Evolutionary conservation across 148 eudicot species (phyloP), one percentile per base, ranked within the genome.

Genomic region (Euryodendron excelsum): DNA sequence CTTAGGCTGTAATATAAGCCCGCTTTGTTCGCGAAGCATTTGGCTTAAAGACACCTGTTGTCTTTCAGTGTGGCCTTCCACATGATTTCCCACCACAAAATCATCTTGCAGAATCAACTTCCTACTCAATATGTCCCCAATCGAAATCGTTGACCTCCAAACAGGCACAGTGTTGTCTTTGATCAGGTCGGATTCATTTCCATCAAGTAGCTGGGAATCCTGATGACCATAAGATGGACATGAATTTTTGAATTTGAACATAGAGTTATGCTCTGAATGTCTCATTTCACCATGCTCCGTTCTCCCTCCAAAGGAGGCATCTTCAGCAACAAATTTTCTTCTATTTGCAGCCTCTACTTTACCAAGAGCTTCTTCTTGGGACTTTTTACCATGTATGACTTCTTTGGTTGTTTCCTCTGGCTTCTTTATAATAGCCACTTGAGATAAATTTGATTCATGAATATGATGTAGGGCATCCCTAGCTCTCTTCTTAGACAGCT

Each of bases 101-200:
- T 93, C 87, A 80, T 89, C 93, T 60, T 84, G 88, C 70, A 88
- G 41, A 62, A 87, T 87, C 77, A 90, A 75, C 72, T 93, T 91
- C 82, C 89, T 84, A 75, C 90, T 90, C 75, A 92, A 65, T 30
- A 91, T 84, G 34, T 91, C 92, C 31, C 93, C 97, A 28, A 93
- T 89, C 8, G 97, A 93, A 25, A 89, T 90, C 1, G 87, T 82
- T 21, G 90, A 84, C 33, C 88, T 80, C 20, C 78, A 45, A 69
- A 79, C 79, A 11, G 86, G 85, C 78, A 78, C 82, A 15, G 78
- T 14, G 59, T 84, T 86, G n/a, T 77, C 80, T 31, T 72, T 77
- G 15, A 74, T 44, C 20, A 56, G 50, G 37, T 79, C 55, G 25
- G 77, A 69, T 13, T 84, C 86, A 21, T 82, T 80, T 17, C 80